Conservation (phyloP, 176 grass and related monocot genomes). For the Elaeis guineensis region DNA sequence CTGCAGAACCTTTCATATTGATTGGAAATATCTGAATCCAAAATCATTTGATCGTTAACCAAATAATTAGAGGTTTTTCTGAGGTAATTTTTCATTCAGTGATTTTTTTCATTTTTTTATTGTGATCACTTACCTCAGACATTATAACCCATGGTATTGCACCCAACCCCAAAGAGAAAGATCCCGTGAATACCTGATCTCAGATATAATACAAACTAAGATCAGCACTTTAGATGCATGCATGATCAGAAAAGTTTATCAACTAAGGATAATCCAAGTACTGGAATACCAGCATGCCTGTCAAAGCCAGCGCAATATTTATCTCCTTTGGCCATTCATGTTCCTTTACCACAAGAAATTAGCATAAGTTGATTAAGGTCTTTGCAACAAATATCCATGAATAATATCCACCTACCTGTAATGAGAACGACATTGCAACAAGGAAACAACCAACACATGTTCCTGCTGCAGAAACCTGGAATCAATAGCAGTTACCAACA, state of each 20-base stretch:
- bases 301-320: conserved; percentile 42
- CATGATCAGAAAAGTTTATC: too few relatives aligned
- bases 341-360: conserved; percentile 30
- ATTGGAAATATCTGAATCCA: conserved; percentile 69
- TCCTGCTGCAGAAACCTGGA: conserved; percentile 71
- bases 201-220: neutral
- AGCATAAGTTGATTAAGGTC: neutral
- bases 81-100: neutral
- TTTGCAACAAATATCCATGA: too few relatives aligned
- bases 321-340: conserved; percentile 41
- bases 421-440: conserved; percentile 62
- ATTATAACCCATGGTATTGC: conserved; percentile 90
- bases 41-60: too few relatives aligned
- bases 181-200: conserved; percentile 55
- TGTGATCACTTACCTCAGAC: conserved; percentile 54
- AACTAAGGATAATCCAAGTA: neutral
- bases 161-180: conserved; percentile 82
- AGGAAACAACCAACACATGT: conserved; percentile 71
- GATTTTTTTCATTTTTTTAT: too few relatives aligned
- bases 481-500: neutral
- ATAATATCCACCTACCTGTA: conserved; percentile 32
- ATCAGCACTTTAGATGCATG: too few relatives aligned
- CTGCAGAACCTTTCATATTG: conserved; percentile 70
- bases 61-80: neutral
- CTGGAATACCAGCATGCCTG: conserved; percentile 51